Conservation (phyloP, 164 flowering plant genomes). For the Vitis rupestris region DNA sequence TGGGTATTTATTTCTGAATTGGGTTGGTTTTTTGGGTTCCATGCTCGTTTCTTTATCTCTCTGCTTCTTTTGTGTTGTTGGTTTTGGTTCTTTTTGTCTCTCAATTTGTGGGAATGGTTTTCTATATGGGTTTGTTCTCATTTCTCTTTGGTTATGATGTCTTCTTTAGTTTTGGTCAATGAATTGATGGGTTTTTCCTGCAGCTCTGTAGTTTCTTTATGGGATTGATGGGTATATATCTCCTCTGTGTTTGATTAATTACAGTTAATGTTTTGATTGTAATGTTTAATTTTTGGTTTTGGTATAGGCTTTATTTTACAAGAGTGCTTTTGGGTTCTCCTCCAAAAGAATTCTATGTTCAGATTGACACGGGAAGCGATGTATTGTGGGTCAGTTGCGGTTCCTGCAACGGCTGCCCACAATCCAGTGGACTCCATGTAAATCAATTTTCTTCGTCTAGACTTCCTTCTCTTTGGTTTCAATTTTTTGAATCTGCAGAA, state of each 20-base stretch:
- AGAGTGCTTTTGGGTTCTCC: slow-evolving; percentile 79
- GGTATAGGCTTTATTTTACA: slow-evolving; percentile 79
- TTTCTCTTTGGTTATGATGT: not conserved
- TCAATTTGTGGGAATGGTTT: not conserved
- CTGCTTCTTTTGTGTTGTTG: not conserved
- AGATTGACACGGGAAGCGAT: slow-evolving; percentile 98
- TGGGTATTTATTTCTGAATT: not conserved
- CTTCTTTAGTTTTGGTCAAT: not conserved
- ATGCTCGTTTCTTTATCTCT: not conserved
- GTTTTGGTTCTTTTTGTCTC: not conserved
- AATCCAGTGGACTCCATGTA: slow-evolving; percentile 78
- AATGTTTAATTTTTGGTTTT: slow-evolving; percentile 1
- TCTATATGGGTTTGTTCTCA: not conserved
- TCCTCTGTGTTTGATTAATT: not conserved
- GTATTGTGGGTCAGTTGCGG: slow-evolving; percentile 86
- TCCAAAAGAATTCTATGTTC: slow-evolving; percentile 78
- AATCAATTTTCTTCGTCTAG: slow-evolving; percentile 4
- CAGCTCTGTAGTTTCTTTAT: not conserved
- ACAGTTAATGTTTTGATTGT: not conserved
- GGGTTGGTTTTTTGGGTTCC: not conserved
- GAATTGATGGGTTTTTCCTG: not conserved
- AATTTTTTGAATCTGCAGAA: not conserved
- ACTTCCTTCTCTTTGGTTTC: not conserved
- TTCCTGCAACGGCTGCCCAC: slow-evolving; percentile 82
- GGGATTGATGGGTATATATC: not conserved